Evolutionary conservation across 1,139 yeast genomes (phyloP), one percentile per base, ranked within the genome.

Genomic region (Saccharomyces uvarum): DNA sequence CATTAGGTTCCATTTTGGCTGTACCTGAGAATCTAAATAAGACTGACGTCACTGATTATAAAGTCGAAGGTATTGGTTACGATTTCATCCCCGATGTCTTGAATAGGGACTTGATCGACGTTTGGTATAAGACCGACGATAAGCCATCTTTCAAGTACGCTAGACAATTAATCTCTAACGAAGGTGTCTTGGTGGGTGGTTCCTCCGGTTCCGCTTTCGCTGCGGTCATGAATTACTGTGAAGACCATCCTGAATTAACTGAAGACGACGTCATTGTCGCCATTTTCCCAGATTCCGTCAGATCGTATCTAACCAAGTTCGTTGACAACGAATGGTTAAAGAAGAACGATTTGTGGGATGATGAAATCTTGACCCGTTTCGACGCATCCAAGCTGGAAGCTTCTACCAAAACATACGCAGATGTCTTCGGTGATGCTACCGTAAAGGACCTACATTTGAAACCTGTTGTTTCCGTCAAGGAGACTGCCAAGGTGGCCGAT

Each of bases 311-410:
- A 70, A 83, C 93, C 61, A 88, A 88, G 75, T 88, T 88, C 68
- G 93, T 88, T 51, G 96, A 88, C 70, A 95, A 88, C 67, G 95
- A 87, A 73, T 88, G 96, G 96, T 83, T 88, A 88, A 81, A 79
- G 70, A 82, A 82, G 64, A 86, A 88, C 70, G 88, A 89, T 4
- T 84, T 88, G 67, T 69, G 72, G 72, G 75, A 75, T 28, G 81
- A 77, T 54, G 86, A 81, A 58, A 77, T 78, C 53, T 72, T 75
- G 48, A 73, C 76, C 50, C 63, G 65, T 54, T 60, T 62, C n/a
- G 49, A 59, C 27, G 60, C 63, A 38, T 53, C 60, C 9, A 61
- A 62, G 55, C 56, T 52, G 48, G 50, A 31, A 29, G 33, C 57
- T n/a, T 55, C 56, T 29, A 31, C 33, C 33, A 31, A 31, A 14